A percentile compares a stretch with the other conserved stretches of the same genome.
Conservation (phyloP, 306 rosid genomes). For the Ziziphus jujuba region DNA sequence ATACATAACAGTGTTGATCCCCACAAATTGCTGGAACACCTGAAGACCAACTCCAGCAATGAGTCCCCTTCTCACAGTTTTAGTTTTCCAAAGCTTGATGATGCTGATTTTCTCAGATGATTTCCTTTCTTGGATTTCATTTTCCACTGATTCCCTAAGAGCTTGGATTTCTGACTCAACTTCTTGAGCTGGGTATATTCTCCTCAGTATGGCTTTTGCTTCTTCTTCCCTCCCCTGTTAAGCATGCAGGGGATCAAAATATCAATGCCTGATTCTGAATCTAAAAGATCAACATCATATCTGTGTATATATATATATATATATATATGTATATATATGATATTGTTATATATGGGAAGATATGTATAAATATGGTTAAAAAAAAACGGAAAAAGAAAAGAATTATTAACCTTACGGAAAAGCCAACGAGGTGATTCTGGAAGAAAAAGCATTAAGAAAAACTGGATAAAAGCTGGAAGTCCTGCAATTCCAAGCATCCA, state of each 20-base stretch:
- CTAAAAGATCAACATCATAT: background rate
- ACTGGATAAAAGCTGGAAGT: slow-evolving; percentile 49
- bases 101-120: slow-evolving; percentile 25
- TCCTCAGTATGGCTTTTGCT: slow-evolving; percentile 39
- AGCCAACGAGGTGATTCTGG: slow-evolving; percentile 79
- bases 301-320: too few relatives aligned
- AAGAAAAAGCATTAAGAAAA: slow-evolving; percentile 41
- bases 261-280: background rate
- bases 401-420: slow-evolving; percentile 60
- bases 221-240: slow-evolving; percentile 52
- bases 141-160: slow-evolving; percentile 42
- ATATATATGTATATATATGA: too few relatives aligned
- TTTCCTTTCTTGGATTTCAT: slow-evolving; percentile 30
- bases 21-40: slow-evolving; percentile 60
- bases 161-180: slow-evolving; percentile 43
- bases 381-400: too few relatives aligned
- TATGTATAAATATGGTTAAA: too few relatives aligned
- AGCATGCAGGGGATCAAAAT: background rate
- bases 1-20: slow-evolving; percentile 65
- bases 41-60: slow-evolving; percentile 61
- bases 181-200: slow-evolving; percentile 40
- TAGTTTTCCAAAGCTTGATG: slow-evolving; percentile 32
- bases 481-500: slow-evolving; percentile 82
- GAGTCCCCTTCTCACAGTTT: slow-evolving; percentile 51
- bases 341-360: too few relatives aligned